Conservation (phyloP, 2,329 filamentous ascomycete species). For the Onygena corvina region DNA sequence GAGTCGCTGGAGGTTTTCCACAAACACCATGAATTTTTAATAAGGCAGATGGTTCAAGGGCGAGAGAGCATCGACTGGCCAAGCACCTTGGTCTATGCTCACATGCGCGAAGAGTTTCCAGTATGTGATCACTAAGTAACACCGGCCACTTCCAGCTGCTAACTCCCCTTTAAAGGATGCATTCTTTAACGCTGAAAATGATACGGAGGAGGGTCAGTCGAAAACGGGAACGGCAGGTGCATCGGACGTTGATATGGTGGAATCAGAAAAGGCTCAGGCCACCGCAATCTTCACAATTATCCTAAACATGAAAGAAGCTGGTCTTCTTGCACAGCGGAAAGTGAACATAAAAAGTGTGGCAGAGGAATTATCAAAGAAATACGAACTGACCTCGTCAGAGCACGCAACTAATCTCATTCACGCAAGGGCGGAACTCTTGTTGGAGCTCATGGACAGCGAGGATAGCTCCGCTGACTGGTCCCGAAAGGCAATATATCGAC, state of each 20-base stretch:
- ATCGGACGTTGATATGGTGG: neutral
- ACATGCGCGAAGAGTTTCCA: constrained; percentile 34
- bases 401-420: constrained; percentile 29
- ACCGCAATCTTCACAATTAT: constrained; percentile 29
- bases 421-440: constrained; percentile 23
- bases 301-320: constrained; percentile 30
- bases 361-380: constrained; percentile 25
- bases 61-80: constrained; percentile 36
- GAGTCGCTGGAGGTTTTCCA: constrained; percentile 38
- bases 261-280: constrained; percentile 26
- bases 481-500: constrained; percentile 32
- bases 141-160: neutral
- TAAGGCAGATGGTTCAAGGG: constrained; percentile 37
- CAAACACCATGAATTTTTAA: constrained; percentile 35
- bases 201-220: constrained; percentile 9
- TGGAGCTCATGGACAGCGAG: constrained; percentile 29
- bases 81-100: constrained; percentile 33
- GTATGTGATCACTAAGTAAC: constrained; percentile 19
- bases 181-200: neutral
- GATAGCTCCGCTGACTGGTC: constrained; percentile 31
- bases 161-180: constrained; percentile 1
- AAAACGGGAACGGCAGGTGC: too few relatives aligned
- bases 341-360: constrained; percentile 27
- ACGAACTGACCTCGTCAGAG: constrained; percentile 25
- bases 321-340: constrained; percentile 32